Percentiles rank a stretch among this genome's conserved stretches.
Evolutionary conservation across 495 filamentous ascomycete species (phyloP).

Genomic region (Xylaria scruposa): DNA sequence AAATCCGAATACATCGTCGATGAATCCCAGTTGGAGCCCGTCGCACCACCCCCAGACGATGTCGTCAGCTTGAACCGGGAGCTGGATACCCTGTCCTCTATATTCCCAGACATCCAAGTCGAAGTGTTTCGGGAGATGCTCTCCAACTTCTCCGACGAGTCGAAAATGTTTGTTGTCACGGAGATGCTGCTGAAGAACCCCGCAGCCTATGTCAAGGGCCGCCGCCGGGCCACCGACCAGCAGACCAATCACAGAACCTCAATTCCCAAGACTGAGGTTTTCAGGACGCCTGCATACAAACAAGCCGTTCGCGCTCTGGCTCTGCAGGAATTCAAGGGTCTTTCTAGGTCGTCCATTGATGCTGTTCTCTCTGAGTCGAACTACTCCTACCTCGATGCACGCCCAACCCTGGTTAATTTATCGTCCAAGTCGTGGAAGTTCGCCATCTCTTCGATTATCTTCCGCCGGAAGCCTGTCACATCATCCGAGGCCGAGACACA

Average conservation of each 20-base stretch:
- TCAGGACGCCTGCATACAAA: conserved; percentile 77
- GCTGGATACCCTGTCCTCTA: conserved; percentile 70
- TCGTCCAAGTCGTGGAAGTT: conserved; percentile 86
- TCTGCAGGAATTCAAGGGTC: conserved; percentile 80
- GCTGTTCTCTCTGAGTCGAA: conserved; percentile 92
- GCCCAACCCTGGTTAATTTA: conserved; percentile 75
- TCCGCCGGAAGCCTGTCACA: conserved; percentile 69
- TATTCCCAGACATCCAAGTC: conserved; percentile 87
- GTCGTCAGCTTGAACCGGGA: conserved; percentile 77
- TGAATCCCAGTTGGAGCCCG: conserved; percentile 49
- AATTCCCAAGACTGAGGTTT: conserved; percentile 72
- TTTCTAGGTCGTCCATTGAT: conserved; percentile 80
- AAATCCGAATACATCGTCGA: conserved; percentile 35
- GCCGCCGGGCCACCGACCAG: conserved; percentile 64
- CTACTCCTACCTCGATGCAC: conserved; percentile 80
- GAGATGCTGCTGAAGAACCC: conserved; percentile 83
- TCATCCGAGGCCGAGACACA: conserved; percentile 58
- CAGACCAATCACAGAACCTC: conserved; percentile 35
- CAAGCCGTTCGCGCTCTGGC: conserved; percentile 66
- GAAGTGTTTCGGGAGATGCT: conserved; percentile 96
- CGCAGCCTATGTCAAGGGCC: conserved; percentile 73
- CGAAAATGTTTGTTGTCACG: conserved; percentile 81
- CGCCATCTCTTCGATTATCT: conserved; percentile 75
- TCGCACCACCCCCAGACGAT: conserved; percentile 57
- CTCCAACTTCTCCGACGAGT: conserved; percentile 78